A percentile compares a stretch with the other conserved stretches of the same genome.
Conservation (phyloP, 345 rosid species). For the Syzygium grande region DNA sequence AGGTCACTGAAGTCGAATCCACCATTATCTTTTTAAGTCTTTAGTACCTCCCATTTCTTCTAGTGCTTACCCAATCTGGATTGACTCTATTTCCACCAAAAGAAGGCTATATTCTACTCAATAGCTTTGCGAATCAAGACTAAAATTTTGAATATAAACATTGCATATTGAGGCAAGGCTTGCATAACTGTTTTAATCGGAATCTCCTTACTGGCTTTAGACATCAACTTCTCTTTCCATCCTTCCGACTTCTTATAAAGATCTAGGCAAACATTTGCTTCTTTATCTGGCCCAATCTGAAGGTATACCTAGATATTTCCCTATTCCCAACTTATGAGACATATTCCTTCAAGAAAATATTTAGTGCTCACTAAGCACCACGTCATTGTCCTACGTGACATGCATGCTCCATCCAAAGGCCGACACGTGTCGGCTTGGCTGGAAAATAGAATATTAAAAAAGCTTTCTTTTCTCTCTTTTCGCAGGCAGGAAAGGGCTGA, state of each 20-base stretch:
- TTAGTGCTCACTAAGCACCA: no score
- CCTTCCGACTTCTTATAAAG: neutral
- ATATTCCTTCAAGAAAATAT: no score
- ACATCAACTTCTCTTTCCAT: neutral
- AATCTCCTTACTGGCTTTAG: neutral
- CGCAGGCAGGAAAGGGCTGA: no score
- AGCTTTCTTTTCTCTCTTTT: no score
- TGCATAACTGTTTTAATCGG: fast-evolving
- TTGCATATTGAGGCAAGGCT: neutral
- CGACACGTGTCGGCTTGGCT: no score
- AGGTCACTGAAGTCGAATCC: neutral
- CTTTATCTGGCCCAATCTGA: neutral
- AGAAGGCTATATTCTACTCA: neutral
- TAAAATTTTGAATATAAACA: neutral
- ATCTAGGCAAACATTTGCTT: neutral
- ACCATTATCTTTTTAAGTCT: neutral
- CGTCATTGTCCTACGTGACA: no score
- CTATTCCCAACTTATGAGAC: neutral
- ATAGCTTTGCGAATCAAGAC: neutral
- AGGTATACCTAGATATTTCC: neutral
- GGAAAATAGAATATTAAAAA: no score
- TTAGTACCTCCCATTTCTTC: neutral
- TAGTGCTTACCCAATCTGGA: neutral
- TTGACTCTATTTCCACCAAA: neutral
- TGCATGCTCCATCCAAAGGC: no score